Conservation (phyloP, 257 asterid genomes). For the Coffea eugenioides region DNA sequence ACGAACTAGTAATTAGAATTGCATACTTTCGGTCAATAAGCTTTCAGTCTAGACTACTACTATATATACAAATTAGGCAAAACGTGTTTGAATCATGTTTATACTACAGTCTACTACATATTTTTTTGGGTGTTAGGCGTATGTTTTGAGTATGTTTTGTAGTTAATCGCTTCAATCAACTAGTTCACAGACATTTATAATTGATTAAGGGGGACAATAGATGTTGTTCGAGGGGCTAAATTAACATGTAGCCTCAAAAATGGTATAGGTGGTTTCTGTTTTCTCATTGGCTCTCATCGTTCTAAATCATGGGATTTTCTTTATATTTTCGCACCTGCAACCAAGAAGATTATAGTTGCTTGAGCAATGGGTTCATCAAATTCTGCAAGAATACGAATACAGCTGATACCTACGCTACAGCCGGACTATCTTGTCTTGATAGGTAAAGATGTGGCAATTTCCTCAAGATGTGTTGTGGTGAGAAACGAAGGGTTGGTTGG, state of each 20-base stretch:
- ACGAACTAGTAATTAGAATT: not conserved
- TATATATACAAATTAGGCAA: too few relatives aligned
- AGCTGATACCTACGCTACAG: not conserved
- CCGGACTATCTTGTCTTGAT: not conserved
- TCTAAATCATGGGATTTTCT: too few relatives aligned
- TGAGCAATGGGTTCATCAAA: constrained; percentile 1
- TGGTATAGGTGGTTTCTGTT: too few relatives aligned
- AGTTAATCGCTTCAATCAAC: not conserved
- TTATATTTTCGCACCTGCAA: not conserved
- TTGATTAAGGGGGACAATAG: not conserved
- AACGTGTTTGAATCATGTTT: too few relatives aligned
- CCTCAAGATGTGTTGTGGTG: not conserved
- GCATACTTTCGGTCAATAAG: not conserved
- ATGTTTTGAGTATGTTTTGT: not conserved
- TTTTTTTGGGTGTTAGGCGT: not conserved
- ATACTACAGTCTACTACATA: too few relatives aligned
- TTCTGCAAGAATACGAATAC: not conserved
- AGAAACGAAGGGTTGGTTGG: constrained; percentile 21
- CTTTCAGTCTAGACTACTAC: too few relatives aligned
- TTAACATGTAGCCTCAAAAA: too few relatives aligned
- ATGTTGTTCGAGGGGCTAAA: not conserved
- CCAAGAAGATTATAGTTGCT: not conserved
- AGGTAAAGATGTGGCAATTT: not conserved
- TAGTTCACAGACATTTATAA: not conserved
- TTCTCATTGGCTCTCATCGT: too few relatives aligned